Conservation (phyloP, 805 yeast genomes). For the Kodamaea neixiangensis region DNA sequence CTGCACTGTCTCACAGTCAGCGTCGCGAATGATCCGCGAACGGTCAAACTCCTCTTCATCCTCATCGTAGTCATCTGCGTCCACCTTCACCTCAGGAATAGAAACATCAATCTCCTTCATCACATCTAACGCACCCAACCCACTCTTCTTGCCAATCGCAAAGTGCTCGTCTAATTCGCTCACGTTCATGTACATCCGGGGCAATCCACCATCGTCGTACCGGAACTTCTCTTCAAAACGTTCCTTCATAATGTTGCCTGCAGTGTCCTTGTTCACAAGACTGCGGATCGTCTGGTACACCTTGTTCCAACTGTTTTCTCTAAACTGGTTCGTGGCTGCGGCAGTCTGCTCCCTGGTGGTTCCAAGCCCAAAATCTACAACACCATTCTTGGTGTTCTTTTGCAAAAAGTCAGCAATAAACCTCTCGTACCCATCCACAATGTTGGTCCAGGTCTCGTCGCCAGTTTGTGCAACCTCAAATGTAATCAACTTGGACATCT, state of each 20-base stretch:
- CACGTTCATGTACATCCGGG: constrained; percentile 75
- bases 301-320: constrained; percentile 62
- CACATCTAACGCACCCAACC: constrained; percentile 60
- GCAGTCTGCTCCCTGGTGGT: constrained; percentile 45
- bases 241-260: constrained; percentile 68
- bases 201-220: constrained; percentile 80
- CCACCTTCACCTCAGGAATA: constrained; percentile 35
- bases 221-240: constrained; percentile 80
- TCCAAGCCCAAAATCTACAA: constrained; percentile 67
- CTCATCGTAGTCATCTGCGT: constrained; percentile 25
- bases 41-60: constrained; percentile 39
- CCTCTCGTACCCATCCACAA: constrained; percentile 26
- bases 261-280: constrained; percentile 63
- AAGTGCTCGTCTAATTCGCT: constrained; percentile 71
- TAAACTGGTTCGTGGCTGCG: constrained; percentile 44
- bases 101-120: constrained; percentile 35
- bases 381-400: constrained; percentile 20
- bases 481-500: constrained; percentile 53
- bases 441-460: constrained; percentile 21
- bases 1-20: constrained; percentile 57
- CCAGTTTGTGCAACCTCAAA: constrained; percentile 39
- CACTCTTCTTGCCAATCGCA: constrained; percentile 55
- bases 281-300: constrained; percentile 62
- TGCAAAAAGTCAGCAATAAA: constrained; percentile 10
- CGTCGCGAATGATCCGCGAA: constrained; percentile 56